Conservation (phyloP, 805 yeast species). For the Myxozyma neglecta region DNA sequence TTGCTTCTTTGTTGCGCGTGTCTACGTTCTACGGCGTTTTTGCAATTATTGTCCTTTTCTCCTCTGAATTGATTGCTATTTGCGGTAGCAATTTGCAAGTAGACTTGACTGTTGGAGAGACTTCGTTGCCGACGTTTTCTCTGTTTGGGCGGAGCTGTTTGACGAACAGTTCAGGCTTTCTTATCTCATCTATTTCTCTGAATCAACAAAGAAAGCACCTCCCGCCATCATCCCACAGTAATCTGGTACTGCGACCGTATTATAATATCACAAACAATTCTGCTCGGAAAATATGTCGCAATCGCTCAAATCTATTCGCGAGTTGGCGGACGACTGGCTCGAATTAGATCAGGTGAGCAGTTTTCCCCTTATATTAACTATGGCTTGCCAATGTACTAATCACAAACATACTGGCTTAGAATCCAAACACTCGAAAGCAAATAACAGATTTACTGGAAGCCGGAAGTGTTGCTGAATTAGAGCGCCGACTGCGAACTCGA, state of each 20-base stretch:
- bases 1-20: too few relatives aligned
- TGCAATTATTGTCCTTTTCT: too few relatives aligned
- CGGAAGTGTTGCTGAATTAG: slow-evolving; percentile 49
- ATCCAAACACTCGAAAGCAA: slow-evolving; percentile 55
- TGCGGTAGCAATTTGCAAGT: too few relatives aligned
- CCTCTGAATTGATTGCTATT: too few relatives aligned
- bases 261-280: not conserved
- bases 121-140: too few relatives aligned
- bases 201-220: not conserved
- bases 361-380: not conserved
- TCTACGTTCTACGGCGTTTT: too few relatives aligned
- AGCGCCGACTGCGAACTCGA: slow-evolving; percentile 49
- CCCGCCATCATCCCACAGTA: not conserved
- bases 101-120: too few relatives aligned
- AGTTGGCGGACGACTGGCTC: slow-evolving; percentile 45
- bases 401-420: slow-evolving; percentile 18
- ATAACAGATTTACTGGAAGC: slow-evolving; percentile 48
- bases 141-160: too few relatives aligned
- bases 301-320: slow-evolving; percentile 24
- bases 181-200: too few relatives aligned
- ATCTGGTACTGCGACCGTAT: not conserved
- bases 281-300: not conserved
- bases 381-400: not conserved
- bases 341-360: slow-evolving; percentile 41
- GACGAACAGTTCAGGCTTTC: too few relatives aligned